Percentiles rank a stretch among this genome's conserved stretches.
Evolutionary conservation across 371 early-diverging fungal genomes (phyloP).

Genomic region (Rhizopus arrhizus): DNA sequence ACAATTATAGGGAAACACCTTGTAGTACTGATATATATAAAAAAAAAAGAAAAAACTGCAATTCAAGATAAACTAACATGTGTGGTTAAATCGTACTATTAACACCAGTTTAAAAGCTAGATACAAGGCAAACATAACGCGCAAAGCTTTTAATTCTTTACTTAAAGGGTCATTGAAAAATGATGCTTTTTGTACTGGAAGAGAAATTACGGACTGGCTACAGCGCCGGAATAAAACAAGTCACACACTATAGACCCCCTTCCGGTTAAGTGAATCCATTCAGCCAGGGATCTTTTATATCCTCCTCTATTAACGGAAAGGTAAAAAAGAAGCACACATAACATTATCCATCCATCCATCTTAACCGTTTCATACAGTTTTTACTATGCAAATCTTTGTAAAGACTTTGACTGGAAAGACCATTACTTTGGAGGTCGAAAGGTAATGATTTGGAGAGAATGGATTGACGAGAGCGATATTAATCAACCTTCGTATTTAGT

Average conservation of each 20-base stretch:
- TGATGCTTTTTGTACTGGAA: no score
- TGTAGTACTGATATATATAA: no score
- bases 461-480: conserved; percentile 74
- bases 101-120: no score
- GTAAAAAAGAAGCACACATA: conserved; percentile 10
- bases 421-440: conserved; percentile 95
- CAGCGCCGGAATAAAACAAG: not conserved
- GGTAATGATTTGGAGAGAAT: conserved; percentile 42
- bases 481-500: conserved; percentile 62
- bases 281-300: conserved; percentile 14
- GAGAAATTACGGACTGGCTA: no score
- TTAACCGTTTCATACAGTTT: conserved; percentile 3
- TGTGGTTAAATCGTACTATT: no score
- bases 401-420: conserved; percentile 87
- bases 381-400: conserved; percentile 75
- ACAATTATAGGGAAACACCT: no score
- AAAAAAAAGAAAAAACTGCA: no score
- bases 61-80: no score
- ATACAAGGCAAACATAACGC: no score
- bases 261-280: not conserved
- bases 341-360: conserved; percentile 22
- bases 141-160: no score
- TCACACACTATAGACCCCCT: not conserved
- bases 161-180: no score
- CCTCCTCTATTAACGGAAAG: conserved; percentile 35